These are phyloP conservation scores for Fusarium goolgardi DNA, from an alignment of 2,329 filamentous ascomycete species.

Conservation along the genomic window DNA sequence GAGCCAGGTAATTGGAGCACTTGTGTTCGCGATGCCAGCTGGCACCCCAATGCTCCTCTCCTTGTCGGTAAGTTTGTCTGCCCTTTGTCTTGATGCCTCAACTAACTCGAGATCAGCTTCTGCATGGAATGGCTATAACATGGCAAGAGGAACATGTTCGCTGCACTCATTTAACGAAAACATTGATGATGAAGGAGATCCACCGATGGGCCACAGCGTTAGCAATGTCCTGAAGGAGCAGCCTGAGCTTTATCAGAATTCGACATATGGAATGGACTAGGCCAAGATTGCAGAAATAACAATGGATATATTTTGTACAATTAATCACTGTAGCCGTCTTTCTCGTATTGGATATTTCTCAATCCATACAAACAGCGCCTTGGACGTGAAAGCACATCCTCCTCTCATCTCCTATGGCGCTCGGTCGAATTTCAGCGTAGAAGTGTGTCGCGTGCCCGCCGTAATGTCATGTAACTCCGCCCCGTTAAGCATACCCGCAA, in stretches of 20 bases:
- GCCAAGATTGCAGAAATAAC: conserved; percentile 32
- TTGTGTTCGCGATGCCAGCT: conserved; percentile 87
- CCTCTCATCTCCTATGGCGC: conserved; percentile 28
- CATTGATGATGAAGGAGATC: conserved; percentile 71
- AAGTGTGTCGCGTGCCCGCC: conserved; percentile 43
- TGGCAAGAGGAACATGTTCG: conserved; percentile 78
- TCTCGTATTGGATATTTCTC: conserved; percentile 18
- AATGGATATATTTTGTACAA: conserved; percentile 46
- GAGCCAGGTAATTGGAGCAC: conserved; percentile 74
- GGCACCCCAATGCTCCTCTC: conserved; percentile 87
- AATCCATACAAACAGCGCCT: conserved; percentile 13
- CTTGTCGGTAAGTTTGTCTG: conserved; percentile 68
- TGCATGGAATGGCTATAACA: conserved; percentile 82
- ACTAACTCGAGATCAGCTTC: conserved; percentile 68
- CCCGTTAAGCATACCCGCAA: conserved; percentile 42
- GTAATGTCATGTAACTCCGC: conserved; percentile 47
- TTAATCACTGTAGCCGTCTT: conserved; percentile 32
- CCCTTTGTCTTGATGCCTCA: not conserved
- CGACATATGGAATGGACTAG: conserved; percentile 33
- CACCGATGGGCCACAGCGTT: conserved; percentile 66
- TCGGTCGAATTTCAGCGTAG: conserved; percentile 38
- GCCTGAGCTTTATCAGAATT: conserved; percentile 43
- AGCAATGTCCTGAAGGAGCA: conserved; percentile 67
- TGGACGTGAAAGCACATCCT: conserved; percentile 28
- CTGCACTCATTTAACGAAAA: conserved; percentile 82